A percentile compares a stretch with the other conserved stretches of the same genome.
These are phyloP conservation scores for Paramecium tetraurelia DNA, from an alignment of 73 alveolate genomes.

Conservation along the genomic window DNA sequence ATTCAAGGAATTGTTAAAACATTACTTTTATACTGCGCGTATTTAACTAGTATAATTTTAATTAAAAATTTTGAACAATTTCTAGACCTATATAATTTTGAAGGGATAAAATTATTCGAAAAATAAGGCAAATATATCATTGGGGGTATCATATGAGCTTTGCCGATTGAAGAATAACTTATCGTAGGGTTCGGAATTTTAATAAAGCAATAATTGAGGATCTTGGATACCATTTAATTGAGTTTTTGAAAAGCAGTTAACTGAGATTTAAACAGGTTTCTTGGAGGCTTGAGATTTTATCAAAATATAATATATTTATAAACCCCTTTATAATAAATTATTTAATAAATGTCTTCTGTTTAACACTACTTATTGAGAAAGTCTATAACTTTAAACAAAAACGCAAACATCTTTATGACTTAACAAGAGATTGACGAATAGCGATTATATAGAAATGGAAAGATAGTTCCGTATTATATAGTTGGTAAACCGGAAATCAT, in stretches of 20 bases:
- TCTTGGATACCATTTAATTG: neutral
- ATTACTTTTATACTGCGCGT: too few relatives aligned
- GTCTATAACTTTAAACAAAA: neutral
- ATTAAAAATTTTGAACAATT: neutral
- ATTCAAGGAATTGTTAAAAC: too few relatives aligned
- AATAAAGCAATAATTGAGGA: neutral
- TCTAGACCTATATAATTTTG: neutral
- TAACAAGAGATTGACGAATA: neutral
- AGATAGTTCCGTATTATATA: neutral
- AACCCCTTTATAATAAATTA: neutral
- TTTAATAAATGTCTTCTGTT: neutral
- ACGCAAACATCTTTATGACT: neutral
- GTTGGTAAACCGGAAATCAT: conserved; percentile 2
- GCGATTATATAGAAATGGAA: neutral
- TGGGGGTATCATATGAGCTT: neutral
- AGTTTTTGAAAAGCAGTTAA: neutral
- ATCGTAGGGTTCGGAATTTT: neutral
- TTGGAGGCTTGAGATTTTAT: neutral
- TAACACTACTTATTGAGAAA: neutral
- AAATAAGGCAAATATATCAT: neutral
- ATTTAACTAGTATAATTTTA: neutral
- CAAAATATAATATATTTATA: neutral
- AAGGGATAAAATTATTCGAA: neutral
- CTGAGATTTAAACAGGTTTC: neutral
- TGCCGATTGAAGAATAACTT: neutral